Evolutionary conservation across 208 protist genomes (phyloP).

Genomic region (Acanthamoeba culbertsoni): DNA sequence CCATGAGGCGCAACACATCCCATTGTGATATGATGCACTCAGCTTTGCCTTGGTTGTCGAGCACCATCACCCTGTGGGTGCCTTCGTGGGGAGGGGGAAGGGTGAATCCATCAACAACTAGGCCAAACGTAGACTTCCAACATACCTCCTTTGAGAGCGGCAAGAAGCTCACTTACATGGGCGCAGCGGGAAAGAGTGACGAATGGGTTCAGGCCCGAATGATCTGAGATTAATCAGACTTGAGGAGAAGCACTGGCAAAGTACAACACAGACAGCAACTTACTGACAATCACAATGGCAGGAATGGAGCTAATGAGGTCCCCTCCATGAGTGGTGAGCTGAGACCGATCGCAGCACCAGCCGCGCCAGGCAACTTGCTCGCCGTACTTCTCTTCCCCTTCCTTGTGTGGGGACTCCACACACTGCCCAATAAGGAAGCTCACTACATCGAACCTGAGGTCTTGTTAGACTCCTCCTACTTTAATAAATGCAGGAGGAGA

Average conservation of each 20-base stretch:
- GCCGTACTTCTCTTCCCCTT: not conserved
- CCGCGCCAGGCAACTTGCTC: not conserved
- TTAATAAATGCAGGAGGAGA: not conserved
- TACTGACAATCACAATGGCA: constrained; percentile 1
- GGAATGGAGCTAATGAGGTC: constrained; percentile 32
- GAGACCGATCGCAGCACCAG: not conserved
- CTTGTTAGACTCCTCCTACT: not conserved
- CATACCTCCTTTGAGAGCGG: not conserved
- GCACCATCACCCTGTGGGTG: not conserved
- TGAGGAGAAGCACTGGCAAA: not conserved
- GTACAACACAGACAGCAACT: too few relatives aligned
- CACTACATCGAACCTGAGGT: constrained; percentile 21
- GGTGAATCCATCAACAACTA: not conserved
- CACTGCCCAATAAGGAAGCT: constrained; percentile 13
- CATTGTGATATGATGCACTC: not conserved
- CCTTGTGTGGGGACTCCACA: not conserved
- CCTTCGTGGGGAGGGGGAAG: not conserved
- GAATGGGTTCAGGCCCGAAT: not conserved
- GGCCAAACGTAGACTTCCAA: not conserved
- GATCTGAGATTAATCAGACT: not conserved
- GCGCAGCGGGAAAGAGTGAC: not conserved
- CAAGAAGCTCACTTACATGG: not conserved
- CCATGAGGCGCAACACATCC: not conserved
- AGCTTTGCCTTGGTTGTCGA: not conserved
- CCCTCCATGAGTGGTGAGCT: not conserved